Base-by-base conservation (phyloP, 2,329 filamentous ascomycete species). In the Monilinia aucupariae region DNA sequence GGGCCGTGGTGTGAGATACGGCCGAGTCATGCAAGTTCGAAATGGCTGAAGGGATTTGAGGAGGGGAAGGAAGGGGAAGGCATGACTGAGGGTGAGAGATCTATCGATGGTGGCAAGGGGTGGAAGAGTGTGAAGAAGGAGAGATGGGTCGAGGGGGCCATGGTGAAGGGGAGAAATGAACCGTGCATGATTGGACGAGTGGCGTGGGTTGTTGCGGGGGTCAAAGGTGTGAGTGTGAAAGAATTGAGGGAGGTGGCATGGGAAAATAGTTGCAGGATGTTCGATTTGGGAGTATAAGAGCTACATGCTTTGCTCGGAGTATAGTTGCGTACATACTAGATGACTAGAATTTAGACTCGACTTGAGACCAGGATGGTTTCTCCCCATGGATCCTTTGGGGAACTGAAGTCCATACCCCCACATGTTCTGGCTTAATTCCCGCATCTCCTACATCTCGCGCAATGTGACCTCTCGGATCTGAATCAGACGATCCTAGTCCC, bases 1-100 rank as follows among this genome's bases (percentile, higher is more conserved):
- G 94, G 94, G 2, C 94, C 94, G 3, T 99, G 94, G 90, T 99
- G 94, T 73, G 94, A 99, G 75, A 93, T 99, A 64, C 82, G 94
- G 30, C 88, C 92, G 0, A 91, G 85, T 37, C 93, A 99, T 76
- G 92, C 92, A 37, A 91, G 91, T 61, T 61, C 48, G 41, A 65
- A 61, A 63, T 65, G 65, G 61, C 39, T 68, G 65, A 58, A 77
- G 76, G 68, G 61, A 37, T 67, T 68, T 1, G 65, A 68, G 20
- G 66, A 67, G 2, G 70, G 73, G 15, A 50, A 39, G 15, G 66
- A 68, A 1, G 64, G 67, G 15, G 66, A 67, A 2, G 70, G 73
- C 10, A 59, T 63, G 48, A 52, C n/a, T n/a, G 47, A 60, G 25
- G 54, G 30, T 12, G 52, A 62, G 25, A 58, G 34, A 20, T 37